Percentiles rank a stretch among this genome's conserved stretches.
phyloP scores from a whole-genome alignment of 1,139 yeast species.

The Blastobotrys proliferans region DNA sequence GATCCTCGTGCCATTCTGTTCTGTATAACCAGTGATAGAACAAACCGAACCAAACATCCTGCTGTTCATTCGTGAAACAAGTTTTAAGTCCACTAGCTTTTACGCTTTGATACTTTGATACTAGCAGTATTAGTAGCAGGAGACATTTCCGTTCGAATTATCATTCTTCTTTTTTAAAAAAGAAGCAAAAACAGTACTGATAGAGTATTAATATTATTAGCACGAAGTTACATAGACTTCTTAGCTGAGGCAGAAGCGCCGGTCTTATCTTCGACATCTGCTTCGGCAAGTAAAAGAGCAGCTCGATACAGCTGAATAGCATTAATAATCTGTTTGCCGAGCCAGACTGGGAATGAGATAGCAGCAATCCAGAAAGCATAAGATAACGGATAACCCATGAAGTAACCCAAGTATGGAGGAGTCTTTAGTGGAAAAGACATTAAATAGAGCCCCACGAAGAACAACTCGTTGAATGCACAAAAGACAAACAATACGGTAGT shows the following conservation, averaged over 20 bases:
- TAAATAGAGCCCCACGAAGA: conserved; percentile 85
- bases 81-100: background rate
- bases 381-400: conserved; percentile 46
- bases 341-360: conserved; percentile 79
- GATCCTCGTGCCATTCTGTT: background rate
- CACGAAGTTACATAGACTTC: background rate
- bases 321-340: conserved; percentile 87
- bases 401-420: conserved; percentile 40
- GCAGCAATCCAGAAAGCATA: conserved; percentile 63
- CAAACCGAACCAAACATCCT: background rate
- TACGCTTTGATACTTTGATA: background rate
- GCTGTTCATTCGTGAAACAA: background rate
- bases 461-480: conserved; percentile 89
- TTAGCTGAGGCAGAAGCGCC: background rate
- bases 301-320: conserved; percentile 86
- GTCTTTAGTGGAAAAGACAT: conserved; percentile 54
- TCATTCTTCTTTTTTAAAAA: too few relatives aligned
- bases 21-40: conserved; percentile 6
- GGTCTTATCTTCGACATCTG: conserved; percentile 65
- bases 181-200: too few relatives aligned
- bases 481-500: conserved; percentile 77
- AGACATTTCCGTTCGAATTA: background rate
- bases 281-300: conserved; percentile 69
- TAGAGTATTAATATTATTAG: background rate
- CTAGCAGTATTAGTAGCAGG: background rate